Conservation (phyloP, 768 basidiomycete species). For the Boletus coccyginus region DNA sequence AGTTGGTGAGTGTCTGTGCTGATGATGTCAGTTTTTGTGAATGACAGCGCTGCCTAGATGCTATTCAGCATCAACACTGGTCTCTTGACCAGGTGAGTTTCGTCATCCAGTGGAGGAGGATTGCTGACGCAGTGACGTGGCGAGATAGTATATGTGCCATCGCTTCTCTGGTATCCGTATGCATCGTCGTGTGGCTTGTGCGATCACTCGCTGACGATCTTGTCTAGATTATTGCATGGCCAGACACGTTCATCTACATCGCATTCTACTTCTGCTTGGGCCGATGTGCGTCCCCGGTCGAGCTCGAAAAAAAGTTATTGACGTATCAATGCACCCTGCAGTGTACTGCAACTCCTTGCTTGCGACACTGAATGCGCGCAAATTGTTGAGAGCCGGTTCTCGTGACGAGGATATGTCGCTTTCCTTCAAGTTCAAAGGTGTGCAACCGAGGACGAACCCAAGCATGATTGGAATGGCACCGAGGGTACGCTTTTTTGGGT, state of each 20-base stretch:
- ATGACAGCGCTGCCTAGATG: conserved; percentile 29
- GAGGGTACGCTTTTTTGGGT: neutral
- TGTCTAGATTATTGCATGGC: conserved; percentile 44
- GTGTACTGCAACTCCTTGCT: conserved; percentile 61
- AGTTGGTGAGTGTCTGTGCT: neutral
- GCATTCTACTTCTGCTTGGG: conserved; percentile 60
- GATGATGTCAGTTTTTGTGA: neutral
- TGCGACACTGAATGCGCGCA: conserved; percentile 54
- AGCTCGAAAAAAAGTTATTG: neutral
- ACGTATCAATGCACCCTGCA: conserved; percentile 12
- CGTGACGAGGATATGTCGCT: conserved; percentile 7
- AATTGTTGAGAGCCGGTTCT: conserved; percentile 38
- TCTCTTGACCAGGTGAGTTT: conserved; percentile 25
- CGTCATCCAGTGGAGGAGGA: neutral
- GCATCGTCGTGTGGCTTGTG: neutral
- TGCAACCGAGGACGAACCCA: conserved; percentile 6
- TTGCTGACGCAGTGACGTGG: neutral
- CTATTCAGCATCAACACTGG: conserved; percentile 47
- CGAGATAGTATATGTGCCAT: conserved; percentile 45
- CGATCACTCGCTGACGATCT: neutral
- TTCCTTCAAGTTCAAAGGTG: conserved; percentile 11
- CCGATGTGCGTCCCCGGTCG: conserved; percentile 41
- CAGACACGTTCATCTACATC: conserved; percentile 52
- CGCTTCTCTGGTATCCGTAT: conserved; percentile 50
- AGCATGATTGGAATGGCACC: neutral